Conservation (phyloP, 2,329 filamentous ascomycete species). For the Sordariomycetes sp. region DNA sequence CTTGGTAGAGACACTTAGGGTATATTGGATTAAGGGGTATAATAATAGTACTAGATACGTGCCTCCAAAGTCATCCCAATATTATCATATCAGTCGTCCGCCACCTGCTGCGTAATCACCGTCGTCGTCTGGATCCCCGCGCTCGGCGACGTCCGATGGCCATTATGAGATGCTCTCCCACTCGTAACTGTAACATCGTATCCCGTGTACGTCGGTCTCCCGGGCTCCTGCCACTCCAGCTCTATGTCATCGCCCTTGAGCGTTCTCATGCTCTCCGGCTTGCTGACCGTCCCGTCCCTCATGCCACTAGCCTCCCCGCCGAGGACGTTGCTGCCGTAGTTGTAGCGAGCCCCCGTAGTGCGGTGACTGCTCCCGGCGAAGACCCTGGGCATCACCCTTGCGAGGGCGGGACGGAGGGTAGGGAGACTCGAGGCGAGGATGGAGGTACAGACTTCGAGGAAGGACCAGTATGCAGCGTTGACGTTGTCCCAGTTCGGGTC, state of each 20-base stretch:
- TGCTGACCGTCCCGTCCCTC: background rate
- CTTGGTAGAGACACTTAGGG: too few species aligned
- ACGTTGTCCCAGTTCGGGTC: slow-evolving; percentile 17
- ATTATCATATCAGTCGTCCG: background rate
- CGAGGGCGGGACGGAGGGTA: slow-evolving; percentile 14
- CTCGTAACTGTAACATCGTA: background rate
- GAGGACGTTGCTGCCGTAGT: background rate
- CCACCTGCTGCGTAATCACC: slow-evolving; percentile 10
- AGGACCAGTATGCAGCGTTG: slow-evolving; percentile 16
- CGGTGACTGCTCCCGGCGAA: slow-evolving; percentile 4
- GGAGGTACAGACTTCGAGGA: slow-evolving; percentile 16
- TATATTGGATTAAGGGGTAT: too few species aligned
- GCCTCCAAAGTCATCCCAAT: too few species aligned
- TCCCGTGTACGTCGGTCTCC: background rate
- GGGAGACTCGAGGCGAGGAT: slow-evolving; percentile 16
- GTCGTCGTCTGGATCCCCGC: slow-evolving; percentile 11
- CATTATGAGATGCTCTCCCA: background rate
- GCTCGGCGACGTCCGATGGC: slow-evolving; percentile 7
- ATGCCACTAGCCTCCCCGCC: background rate
- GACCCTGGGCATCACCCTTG: slow-evolving; percentile 10
- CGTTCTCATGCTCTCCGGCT: slow-evolving; percentile 5
- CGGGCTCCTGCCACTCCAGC: background rate
- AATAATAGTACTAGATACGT: too few species aligned
- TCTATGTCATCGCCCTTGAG: background rate
- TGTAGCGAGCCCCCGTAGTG: background rate